These are phyloP conservation scores for Musa acuminata DNA, from an alignment of 176 grass and related monocot genomes.

Conservation along the genomic window DNA sequence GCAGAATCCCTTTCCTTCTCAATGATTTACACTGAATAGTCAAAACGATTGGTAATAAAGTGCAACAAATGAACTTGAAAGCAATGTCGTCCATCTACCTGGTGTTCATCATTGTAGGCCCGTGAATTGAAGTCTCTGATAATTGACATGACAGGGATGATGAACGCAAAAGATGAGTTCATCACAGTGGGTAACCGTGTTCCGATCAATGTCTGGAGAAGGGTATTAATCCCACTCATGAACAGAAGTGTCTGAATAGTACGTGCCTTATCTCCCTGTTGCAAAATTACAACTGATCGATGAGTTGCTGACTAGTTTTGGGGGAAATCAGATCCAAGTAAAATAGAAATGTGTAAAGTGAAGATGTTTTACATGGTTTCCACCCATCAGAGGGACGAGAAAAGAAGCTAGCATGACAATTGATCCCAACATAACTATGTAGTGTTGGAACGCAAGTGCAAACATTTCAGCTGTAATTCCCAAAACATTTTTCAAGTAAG, in stretches of 20 bases:
- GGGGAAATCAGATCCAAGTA: constrained; percentile 21
- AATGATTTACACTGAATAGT: too few species aligned
- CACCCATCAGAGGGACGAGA: constrained; percentile 91
- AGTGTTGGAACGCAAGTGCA: constrained; percentile 81
- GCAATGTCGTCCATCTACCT: constrained; percentile 37
- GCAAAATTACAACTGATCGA: constrained; percentile 10
- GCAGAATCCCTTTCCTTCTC: too few species aligned
- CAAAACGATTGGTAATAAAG: too few species aligned
- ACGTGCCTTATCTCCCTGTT: constrained; percentile 84
- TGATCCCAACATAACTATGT: constrained; percentile 87
- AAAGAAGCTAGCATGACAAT: constrained; percentile 69
- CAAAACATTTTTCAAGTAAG: constrained; percentile 22
- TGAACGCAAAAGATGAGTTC: constrained; percentile 85
- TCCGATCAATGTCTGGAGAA: constrained; percentile 82
- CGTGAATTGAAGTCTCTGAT: constrained; percentile 40
- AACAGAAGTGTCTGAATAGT: constrained; percentile 85
- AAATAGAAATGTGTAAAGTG: constrained; percentile 3
- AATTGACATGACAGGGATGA: constrained; percentile 74
- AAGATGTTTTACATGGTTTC: constrained; percentile 48
- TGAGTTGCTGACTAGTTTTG: not conserved
- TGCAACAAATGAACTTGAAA: not conserved
- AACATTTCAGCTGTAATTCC: constrained; percentile 63
- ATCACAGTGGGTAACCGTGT: constrained; percentile 83
- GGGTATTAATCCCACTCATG: constrained; percentile 92
- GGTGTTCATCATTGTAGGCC: constrained; percentile 30